Evolutionary conservation across 345 rosid species (phyloP).

Genomic region (Aurinia saxatilis): DNA sequence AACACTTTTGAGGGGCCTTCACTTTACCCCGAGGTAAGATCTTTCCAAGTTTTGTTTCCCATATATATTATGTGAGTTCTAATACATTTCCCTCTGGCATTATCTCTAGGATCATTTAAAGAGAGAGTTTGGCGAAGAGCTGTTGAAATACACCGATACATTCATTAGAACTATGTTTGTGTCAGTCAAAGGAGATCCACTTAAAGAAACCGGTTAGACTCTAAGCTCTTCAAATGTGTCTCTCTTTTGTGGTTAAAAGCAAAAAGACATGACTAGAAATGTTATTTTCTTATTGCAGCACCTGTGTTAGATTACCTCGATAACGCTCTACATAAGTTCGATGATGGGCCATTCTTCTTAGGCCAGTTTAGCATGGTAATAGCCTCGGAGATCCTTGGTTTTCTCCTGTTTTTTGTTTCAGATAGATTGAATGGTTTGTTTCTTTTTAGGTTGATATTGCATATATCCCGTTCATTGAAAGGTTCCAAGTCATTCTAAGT

Average conservation of each 20-base stretch:
- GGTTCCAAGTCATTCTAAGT: conserved; percentile 43
- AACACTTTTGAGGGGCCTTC: conserved; percentile 82
- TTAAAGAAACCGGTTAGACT: conserved; percentile 50
- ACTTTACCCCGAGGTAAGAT: conserved; percentile 53
- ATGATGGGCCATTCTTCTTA: conserved; percentile 88
- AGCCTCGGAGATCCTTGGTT: background rate
- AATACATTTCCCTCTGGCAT: background rate
- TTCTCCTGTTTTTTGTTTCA: background rate
- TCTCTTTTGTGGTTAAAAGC: background rate
- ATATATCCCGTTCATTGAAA: conserved; percentile 60
- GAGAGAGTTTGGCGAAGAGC: conserved; percentile 51
- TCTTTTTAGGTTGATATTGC: conserved; percentile 63
- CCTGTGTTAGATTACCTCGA: conserved; percentile 70
- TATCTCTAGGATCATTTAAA: conserved; percentile 59
- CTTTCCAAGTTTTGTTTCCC: background rate
- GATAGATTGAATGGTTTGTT: background rate
- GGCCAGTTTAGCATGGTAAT: conserved; percentile 70
- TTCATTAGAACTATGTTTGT: conserved; percentile 31
- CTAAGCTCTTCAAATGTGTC: background rate
- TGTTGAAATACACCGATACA: conserved; percentile 48
- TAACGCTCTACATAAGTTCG: conserved; percentile 50
- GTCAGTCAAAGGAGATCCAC: conserved; percentile 59
- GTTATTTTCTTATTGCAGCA: conserved; percentile 32
- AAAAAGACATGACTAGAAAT: background rate
- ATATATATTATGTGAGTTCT: background rate